These are phyloP conservation scores for Tylopilus sp. DNA, from an alignment of 768 basidiomycete genomes.

Conservation along the genomic window DNA sequence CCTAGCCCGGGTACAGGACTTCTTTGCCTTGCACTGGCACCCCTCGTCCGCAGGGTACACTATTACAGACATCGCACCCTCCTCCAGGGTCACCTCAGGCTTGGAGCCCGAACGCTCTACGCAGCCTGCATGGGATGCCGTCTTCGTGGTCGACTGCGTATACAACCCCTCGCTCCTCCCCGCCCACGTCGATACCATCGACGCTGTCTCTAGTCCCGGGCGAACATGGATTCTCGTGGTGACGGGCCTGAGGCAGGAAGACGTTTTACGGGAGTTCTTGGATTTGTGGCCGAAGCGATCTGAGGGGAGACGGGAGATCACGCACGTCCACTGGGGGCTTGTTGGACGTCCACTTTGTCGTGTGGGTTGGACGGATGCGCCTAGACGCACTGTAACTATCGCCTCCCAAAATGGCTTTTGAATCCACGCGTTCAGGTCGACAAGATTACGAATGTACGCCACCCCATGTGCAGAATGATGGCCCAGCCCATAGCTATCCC, in stretches of 20 bases:
- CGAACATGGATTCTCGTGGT: slow-evolving; percentile 60
- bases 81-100: slow-evolving; percentile 27
- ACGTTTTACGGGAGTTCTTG: too few relatives aligned
- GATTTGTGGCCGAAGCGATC: too few relatives aligned
- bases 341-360: slow-evolving; percentile 50
- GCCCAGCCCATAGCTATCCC: too few relatives aligned
- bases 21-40: slow-evolving; percentile 58
- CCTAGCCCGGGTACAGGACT: slow-evolving; percentile 71
- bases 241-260: slow-evolving; percentile 71
- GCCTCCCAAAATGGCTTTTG: too few relatives aligned
- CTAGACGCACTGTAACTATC: not conserved
- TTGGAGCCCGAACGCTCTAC: too few relatives aligned
- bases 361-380: slow-evolving; percentile 54
- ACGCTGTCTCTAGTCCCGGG: slow-evolving; percentile 46
- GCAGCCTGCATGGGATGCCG: too few relatives aligned
- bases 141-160: too few relatives aligned
- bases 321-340: slow-evolving; percentile 33
- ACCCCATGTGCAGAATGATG: too few relatives aligned
- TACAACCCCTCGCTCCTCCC: too few relatives aligned
- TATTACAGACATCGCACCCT: slow-evolving; percentile 58
- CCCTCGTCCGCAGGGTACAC: slow-evolving; percentile 63
- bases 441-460: too few relatives aligned
- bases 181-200: slow-evolving; percentile 60
- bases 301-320: too few relatives aligned
- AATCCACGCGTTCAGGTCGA: too few relatives aligned